These are phyloP conservation scores for Geum urbanum DNA, from an alignment of 306 rosid genomes.

Conservation along the genomic window DNA sequence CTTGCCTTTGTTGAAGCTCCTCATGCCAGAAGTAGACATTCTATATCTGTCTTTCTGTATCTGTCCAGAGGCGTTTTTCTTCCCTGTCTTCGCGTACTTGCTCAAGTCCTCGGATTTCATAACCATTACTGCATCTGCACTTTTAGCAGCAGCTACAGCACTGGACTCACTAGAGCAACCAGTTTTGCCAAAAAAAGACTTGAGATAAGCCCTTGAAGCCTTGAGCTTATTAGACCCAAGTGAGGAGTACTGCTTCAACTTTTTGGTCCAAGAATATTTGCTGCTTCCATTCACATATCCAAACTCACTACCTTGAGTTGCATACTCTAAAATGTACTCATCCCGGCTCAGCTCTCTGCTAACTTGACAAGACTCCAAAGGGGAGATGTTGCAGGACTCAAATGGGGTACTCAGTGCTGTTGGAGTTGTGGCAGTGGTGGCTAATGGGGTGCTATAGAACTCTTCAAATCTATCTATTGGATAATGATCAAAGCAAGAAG, in stretches of 20 bases:
- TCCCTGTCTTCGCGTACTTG: slow-evolving; percentile 36
- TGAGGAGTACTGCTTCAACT: slow-evolving; percentile 58
- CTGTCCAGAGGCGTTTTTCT: slow-evolving; percentile 58
- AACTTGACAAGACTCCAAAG: slow-evolving; percentile 66
- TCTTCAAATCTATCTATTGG: slow-evolving; percentile 53
- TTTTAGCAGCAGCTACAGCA: slow-evolving; percentile 55
- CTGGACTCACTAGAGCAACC: slow-evolving; percentile 73
- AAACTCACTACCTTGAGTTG: slow-evolving; percentile 31
- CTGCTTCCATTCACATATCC: slow-evolving; percentile 30
- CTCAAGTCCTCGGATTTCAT: slow-evolving; percentile 51
- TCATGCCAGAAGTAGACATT: slow-evolving; percentile 32
- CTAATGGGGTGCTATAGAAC: slow-evolving; percentile 67
- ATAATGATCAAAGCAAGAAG: slow-evolving; percentile 10
- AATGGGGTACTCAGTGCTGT: slow-evolving; percentile 61
- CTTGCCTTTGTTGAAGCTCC: slow-evolving; percentile 41
- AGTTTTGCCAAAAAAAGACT: slow-evolving; percentile 72
- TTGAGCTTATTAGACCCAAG: slow-evolving; percentile 68
- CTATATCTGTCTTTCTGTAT: slow-evolving; percentile 46
- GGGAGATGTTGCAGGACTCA: slow-evolving; percentile 85
- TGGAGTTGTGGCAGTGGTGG: slow-evolving; percentile 67
- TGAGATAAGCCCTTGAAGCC: slow-evolving; percentile 86
- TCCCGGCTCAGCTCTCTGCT: slow-evolving; percentile 64
- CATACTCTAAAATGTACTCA: slow-evolving; percentile 46
- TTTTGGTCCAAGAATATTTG: slow-evolving; percentile 76
- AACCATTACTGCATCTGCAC: slow-evolving; percentile 65